Evolutionary conservation across 164 flowering plant species (phyloP), one percentile per base, ranked within the genome.

Genomic region (Warburgia ugandensis): DNA sequence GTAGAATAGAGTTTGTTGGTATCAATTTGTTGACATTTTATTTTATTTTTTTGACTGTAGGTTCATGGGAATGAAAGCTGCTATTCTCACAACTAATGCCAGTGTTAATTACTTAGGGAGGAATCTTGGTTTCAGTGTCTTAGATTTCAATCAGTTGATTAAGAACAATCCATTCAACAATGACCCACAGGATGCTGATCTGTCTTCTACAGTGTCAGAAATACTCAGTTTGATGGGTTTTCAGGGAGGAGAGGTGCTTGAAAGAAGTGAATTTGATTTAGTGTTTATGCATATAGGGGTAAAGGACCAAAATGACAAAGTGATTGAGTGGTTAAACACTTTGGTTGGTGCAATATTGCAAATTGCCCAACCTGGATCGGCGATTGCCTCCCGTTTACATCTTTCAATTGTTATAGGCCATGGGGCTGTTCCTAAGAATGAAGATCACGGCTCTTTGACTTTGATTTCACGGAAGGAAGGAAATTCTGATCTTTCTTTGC

Each of bases 11-110:
- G 27, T 0, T 45, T 25, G 14, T 4, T 44, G 4, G 12, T 6
- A 45, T 39, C 13, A 9, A 14, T 22, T n/a, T 12, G 13, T 19
- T 12, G 19, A n/a, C n/a, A n/a, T n/a, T 17, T 28, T 16, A 43
- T 21, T 22, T 0, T 43, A 14, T 39, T 37, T 6, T 17, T 50
- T 23, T 13, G 22, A 19, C 37, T 72, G 52, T 68, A 92, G 99
- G 75, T 92, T 92, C 62, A 88, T 85, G 95, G 99, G 95, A 14
- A 65, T 92, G 81, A 85, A 45, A 68, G 85, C 94, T 58, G 95
- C 94, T 35, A 35, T 92, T 32, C 27, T 88, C 30, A 75, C 96
- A 16, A 64, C 59, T 47, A 66, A 71, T 55, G 29, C 71, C 29
- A 45, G 53, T 52, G 68, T 79, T 58, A 66, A 62, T 46, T 61